These are phyloP conservation scores for Didymella lethalis DNA, from an alignment of 2,329 filamentous ascomycete species.

Conservation along the genomic window DNA sequence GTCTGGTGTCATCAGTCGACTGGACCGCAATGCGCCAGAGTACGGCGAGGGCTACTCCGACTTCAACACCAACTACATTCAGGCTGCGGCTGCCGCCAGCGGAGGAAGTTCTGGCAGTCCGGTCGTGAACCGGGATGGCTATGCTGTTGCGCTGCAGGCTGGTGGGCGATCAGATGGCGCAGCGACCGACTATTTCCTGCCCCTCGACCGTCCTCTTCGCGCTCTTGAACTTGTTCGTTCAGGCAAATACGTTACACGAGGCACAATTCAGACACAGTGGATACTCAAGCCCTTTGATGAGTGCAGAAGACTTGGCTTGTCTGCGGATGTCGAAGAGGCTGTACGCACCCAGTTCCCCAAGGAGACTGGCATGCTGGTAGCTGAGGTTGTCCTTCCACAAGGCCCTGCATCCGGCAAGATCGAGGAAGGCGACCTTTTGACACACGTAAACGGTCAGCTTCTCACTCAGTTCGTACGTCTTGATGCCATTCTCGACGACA, in stretches of 20 bases:
- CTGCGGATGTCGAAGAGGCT: slow-evolving; percentile 83
- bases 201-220: slow-evolving; percentile 86
- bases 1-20: slow-evolving; percentile 93
- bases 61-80: slow-evolving; percentile 96
- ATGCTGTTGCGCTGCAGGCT: slow-evolving; percentile 90
- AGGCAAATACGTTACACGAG: slow-evolving; percentile 78
- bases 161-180: slow-evolving; percentile 93
- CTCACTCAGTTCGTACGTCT: slow-evolving; percentile 91
- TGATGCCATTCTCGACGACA: slow-evolving; percentile 90
- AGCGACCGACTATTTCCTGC: slow-evolving; percentile 96
- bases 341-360: slow-evolving; percentile 85
- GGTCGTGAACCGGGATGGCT: slow-evolving; percentile 93
- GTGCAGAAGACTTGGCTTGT: slow-evolving; percentile 86
- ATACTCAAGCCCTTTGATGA: slow-evolving; percentile 97
- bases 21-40: slow-evolving; percentile 96
- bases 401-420: slow-evolving; percentile 88
- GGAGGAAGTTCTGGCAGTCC: slow-evolving; percentile 98
- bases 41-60: slow-evolving; percentile 96
- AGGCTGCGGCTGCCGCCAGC: slow-evolving; percentile 95
- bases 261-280: slow-evolving; percentile 98
- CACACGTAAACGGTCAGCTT: slow-evolving; percentile 92
- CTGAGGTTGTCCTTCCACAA: slow-evolving; percentile 90
- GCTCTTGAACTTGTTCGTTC: slow-evolving; percentile 86
- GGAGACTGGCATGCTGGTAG: slow-evolving; percentile 96
- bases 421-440: slow-evolving; percentile 90